Conservation (phyloP, 495 filamentous ascomycete genomes). For the Beverwykella pulmonaria region DNA sequence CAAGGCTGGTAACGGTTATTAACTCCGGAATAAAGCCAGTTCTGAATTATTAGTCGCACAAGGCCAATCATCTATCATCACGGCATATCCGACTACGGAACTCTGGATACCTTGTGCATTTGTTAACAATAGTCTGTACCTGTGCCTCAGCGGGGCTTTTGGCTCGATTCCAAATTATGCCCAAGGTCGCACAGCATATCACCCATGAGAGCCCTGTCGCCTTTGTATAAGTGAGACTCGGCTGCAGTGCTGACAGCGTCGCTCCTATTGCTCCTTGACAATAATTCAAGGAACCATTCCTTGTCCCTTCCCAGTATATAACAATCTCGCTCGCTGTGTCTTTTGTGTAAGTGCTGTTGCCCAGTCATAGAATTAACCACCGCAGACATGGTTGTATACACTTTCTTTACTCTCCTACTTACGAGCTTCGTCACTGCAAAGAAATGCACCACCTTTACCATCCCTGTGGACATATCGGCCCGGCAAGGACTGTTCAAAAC, state of each 20-base stretch:
- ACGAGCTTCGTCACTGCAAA: constrained; percentile 10
- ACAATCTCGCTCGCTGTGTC: neutral
- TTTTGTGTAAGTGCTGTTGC: neutral
- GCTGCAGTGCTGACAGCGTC: constrained; percentile 1
- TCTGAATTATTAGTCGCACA: neutral
- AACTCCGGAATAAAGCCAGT: neutral
- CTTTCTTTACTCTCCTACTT: neutral
- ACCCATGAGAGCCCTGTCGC: neutral
- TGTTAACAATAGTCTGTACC: neutral
- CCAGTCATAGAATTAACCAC: neutral
- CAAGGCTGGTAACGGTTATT: neutral
- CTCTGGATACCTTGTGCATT: neutral
- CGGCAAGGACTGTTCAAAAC: constrained; percentile 43
- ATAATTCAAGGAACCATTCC: neutral
- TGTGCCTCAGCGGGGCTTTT: neutral
- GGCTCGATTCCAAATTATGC: neutral
- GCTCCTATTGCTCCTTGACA: neutral
- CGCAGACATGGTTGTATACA: neutral
- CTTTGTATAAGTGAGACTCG: neutral
- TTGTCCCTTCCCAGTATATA: neutral
- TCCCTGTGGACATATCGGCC: constrained; percentile 47
- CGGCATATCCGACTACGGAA: neutral
- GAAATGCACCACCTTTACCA: constrained; percentile 40
- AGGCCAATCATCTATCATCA: neutral
- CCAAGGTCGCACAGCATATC: neutral